Conservation (phyloP, 1,284 basidiomycete genomes). For the Ganoderma boninense region DNA sequence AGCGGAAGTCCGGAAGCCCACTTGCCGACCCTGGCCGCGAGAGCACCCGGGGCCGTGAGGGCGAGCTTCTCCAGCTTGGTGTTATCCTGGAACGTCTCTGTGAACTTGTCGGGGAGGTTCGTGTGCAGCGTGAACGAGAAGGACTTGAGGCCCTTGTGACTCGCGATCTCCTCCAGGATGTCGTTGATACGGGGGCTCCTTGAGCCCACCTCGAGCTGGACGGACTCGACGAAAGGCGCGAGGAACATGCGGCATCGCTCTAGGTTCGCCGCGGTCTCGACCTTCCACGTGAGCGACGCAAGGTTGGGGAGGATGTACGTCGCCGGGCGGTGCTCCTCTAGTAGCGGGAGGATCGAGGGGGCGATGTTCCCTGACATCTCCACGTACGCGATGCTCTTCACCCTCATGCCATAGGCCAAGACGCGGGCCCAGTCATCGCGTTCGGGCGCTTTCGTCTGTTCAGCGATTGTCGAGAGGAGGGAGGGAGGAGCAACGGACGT, state of each 20-base stretch:
- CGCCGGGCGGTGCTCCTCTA: constrained; percentile 68
- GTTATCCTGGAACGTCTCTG: constrained; percentile 67
- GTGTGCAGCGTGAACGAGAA: constrained; percentile 75
- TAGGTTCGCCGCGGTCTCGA: constrained; percentile 67
- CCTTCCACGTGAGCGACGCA: constrained; percentile 73
- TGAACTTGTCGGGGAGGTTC: constrained; percentile 73
- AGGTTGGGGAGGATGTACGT: constrained; percentile 74
- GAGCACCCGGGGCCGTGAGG: constrained; percentile 74
- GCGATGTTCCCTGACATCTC: constrained; percentile 70
- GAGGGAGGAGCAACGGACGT: constrained; percentile 23
- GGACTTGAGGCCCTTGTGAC: constrained; percentile 64
- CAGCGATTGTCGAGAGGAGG: constrained; percentile 18
- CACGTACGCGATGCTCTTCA: constrained; percentile 72
- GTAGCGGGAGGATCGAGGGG: constrained; percentile 67
- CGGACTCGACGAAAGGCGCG: constrained; percentile 61
- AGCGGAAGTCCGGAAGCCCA: constrained; percentile 69
- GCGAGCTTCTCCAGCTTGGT: constrained; percentile 65
- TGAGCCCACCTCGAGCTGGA: constrained; percentile 68
- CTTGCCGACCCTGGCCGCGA: constrained; percentile 70
- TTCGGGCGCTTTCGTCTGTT: constrained; percentile 65
- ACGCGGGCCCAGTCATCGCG: constrained; percentile 73
- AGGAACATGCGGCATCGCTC: constrained; percentile 72
- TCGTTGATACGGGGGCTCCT: constrained; percentile 63
- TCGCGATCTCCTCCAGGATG: constrained; percentile 69
- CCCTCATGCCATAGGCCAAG: constrained; percentile 69